Evolutionary conservation across 805 yeast genomes (phyloP), one percentile per base, ranked within the genome.

Genomic region (Metschnikowia picachoensis): DNA sequence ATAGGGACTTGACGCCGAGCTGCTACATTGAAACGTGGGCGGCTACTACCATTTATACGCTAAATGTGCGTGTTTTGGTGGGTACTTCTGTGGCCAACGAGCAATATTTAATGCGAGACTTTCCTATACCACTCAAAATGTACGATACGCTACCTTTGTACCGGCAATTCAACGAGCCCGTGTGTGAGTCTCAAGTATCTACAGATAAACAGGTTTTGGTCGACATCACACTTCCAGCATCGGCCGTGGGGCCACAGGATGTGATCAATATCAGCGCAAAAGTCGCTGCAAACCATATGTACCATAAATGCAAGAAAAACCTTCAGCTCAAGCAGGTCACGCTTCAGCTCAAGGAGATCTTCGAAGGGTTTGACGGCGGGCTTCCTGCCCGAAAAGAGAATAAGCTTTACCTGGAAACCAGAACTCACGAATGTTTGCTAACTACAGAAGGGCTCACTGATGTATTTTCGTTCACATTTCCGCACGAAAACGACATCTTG

Each of bases 231-330:
- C 53, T 82, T 15, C 78, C 82, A 1, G 70, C 72, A 6, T 70
- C 80, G 6, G 75, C 83, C 30, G 70, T 82, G n/a, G 83, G 86
- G 1, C 83, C 83, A 0, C 70, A 68, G 41, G 89, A 83, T 57
- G 61, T 64, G 7, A 56, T 82, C 8, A 52, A 57, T 7, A 42
- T 80, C 6, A 58, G 61, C 30, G 54, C 73, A 15, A 71, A 70
- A 34, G 57, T 80, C 1, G 63, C 65, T 53, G 75, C 73, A 37
- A 78, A 72, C 55, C 54, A 66, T 4, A 46, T 58, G 31, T 59
- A 62, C 51, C 60, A 65, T 47, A 59, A 58, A 25, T 53, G 66
- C 13, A 63, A 58, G 40, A 64, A 60, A 38, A 57, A 59, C 35
- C 57, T 72, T 15, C 72, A 66, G 45, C 53, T 83, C 30, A 78